Evolutionary conservation across 1,284 basidiomycete genomes (phyloP), one percentile per base, ranked within the genome.

Genomic region (Agroathelia rolfsii): DNA sequence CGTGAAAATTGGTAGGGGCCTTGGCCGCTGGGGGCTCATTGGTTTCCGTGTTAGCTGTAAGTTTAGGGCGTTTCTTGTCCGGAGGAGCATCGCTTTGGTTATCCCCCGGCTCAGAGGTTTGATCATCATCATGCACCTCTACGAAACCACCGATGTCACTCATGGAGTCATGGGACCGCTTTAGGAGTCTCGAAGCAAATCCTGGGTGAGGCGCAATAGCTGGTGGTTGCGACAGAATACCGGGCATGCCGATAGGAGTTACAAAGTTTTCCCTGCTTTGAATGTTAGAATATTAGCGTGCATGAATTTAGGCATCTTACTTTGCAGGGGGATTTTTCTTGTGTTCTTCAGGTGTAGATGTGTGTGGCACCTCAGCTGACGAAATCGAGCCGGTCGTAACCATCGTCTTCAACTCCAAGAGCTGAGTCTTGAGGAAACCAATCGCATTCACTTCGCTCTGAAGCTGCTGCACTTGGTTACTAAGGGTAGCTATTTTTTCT

Each of bases 91-190:
- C 56, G 31, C 46, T 51, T 29, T 39, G 51, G 47, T 58, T 51
- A 6, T 54, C 45, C 35, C 62, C 65, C 24, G 45, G 51, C 34
- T 63, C 60, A 15, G 47, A 42, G 7, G 49, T 40, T 6, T 47
- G 51, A 11, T 50, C 59, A 32, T 61, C 61, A 37, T 59, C 47
- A 11, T 50, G 58, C 21, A 53, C 52, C 35, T 70, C 70, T 7
- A 59, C 48, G 6, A 60, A 46, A 26, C 59, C 65, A 4, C 60
- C 54, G 20, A 59, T 45, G 34, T 56, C 51, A 42, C 61, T 66
- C 11, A 58, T 51, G 2, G 68, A 57, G 39, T 72, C 70, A 38
- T 77, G 63, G 32, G 58, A 65, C 19, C 74, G 69, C 49, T 82
- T 83, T 8, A 79, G 78, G 14, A 76, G 56, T 16, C 61, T 55